Base-by-base conservation (phyloP, 2,329 filamentous ascomycete species). In the Lojkania enalia region DNA sequence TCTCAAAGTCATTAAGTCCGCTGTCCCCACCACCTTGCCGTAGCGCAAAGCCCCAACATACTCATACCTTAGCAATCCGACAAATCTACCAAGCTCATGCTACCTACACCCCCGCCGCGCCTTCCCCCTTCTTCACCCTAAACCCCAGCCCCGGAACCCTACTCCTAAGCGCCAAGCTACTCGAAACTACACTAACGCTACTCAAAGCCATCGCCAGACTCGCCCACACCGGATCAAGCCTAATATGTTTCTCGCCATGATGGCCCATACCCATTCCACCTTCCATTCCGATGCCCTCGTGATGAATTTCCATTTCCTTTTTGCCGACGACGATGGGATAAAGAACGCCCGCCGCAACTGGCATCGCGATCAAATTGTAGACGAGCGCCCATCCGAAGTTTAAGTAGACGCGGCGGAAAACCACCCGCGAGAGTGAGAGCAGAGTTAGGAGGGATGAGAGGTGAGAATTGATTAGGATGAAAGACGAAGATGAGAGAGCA, bases 181-280 rank as follows among this genome's bases (percentile, higher is more conserved):
- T 95, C 63, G 82, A 72, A 39, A 96, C 87, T 35, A 97, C 91
- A 61, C 88, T 94, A 55, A 96, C 85, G 68, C 87, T 92, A 70
- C 90, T 96, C 67, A 91, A 70, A 19, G 92, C 92, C 92, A 96
- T 97, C 1, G 91, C 91, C 65, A 96, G 71, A 54, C 85, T 86
- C 4, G 91, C 92, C 91, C 91, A 96, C 1, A 88, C 87, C 0
- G 87, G 87, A 65, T 88, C 85, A 35, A 91, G 71, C 48, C 80
- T 74, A 15, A 90, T 70, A 63, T 87, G 86, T 20, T 66, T 64
- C 1, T 76, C 78, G 2, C 60, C 63, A 6, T 39, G 44, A 14
- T 64, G 60, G 3, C 67, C 65, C 35, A 75, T 76, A 18, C 60
- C 66, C 61, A 64, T 59, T 1, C 59, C 60, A 2, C 52, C 61